Base-by-base conservation (phyloP, 148 eudicot species). In the Heliosperma pusillum region DNA sequence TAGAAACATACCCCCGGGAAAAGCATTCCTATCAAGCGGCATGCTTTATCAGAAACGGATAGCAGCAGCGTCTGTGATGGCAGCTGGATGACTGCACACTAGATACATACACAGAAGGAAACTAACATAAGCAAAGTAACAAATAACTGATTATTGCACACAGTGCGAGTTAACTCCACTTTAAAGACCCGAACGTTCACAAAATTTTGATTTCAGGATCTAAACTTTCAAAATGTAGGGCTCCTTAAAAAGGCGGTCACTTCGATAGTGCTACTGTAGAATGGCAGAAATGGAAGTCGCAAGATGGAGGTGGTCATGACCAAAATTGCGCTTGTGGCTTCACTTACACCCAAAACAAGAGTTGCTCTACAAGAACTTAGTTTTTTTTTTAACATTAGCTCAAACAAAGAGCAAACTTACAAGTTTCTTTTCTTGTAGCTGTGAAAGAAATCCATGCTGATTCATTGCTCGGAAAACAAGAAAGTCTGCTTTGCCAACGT, bases 21-120 rank as follows among this genome's bases (percentile, higher is more conserved):
- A 86, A 95, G 97, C 98, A 95, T 95, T 82, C 98, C 98, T 80
- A 95, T 95, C 84, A 95, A 83, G 67, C 98, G 96, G 83, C 93
- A 90, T 12, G 98, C 98, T 84, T 95, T 95, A 79, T 95, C 98
- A 22, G 98, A 95, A 70, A 95, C 98, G 8, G 98, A 95, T 45
- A 95, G 81, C 80, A 95, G 83, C 83, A 96, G 76, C 10, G 99
- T 96, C 78, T 96, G 97, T 24, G 97, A 92, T 25, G 97, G 97
- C 79, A 96, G 76, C 78, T 96, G 99, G 75, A 96, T 96, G 52
- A 96, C 99, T 77, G 99, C 97, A 84, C 99, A 96, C 99, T 96
- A 78, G 36, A 86, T 66, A 76, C 73, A 70, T 25, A 85, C 66
- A 69, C 62, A 73, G 20, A 66, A 73, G 58, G 36, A 20, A 69